Percentiles rank a stretch among this genome's conserved stretches.
These are phyloP conservation scores for Pseudonitzschia multistriata DNA, from an alignment of 108 stramenopile species.

Conservation along the genomic window DNA sequence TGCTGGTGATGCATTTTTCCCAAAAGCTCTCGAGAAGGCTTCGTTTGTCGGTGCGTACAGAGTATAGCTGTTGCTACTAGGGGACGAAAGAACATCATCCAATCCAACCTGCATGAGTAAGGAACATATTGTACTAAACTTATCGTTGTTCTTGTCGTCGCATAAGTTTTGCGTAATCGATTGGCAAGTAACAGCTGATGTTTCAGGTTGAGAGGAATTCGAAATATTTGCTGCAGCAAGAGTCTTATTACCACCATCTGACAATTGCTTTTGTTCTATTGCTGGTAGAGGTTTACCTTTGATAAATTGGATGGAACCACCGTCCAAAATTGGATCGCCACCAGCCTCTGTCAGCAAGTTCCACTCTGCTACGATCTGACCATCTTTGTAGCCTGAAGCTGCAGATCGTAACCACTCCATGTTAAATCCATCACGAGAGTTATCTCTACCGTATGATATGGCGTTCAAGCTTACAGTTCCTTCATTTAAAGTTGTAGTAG, in stretches of 20 bases:
- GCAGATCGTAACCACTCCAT: not conserved
- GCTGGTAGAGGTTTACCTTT: not conserved
- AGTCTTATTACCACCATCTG: not conserved
- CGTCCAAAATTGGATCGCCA: not conserved
- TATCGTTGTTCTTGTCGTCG: not conserved
- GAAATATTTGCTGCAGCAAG: not conserved
- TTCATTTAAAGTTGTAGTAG: not conserved
- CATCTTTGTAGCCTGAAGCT: not conserved
- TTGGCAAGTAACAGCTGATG: not conserved
- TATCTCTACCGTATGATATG: not conserved
- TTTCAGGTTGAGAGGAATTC: not conserved
- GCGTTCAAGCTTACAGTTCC: not conserved
- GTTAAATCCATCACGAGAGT: not conserved
- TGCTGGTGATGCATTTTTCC: not conserved
- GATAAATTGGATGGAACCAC: not conserved
- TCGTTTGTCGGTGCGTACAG: slow-evolving; percentile 7
- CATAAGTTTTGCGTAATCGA: not conserved
- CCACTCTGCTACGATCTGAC: not conserved
- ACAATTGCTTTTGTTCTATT: not conserved
- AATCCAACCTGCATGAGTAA: slow-evolving; percentile 9
- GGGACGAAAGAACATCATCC: not conserved
- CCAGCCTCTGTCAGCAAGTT: not conserved
- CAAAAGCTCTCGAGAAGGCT: not conserved
- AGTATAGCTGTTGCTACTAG: not conserved
- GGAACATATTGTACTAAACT: slow-evolving; percentile 2